Conservation (phyloP, 441 rosid species). For the Erysimum pusillum region DNA sequence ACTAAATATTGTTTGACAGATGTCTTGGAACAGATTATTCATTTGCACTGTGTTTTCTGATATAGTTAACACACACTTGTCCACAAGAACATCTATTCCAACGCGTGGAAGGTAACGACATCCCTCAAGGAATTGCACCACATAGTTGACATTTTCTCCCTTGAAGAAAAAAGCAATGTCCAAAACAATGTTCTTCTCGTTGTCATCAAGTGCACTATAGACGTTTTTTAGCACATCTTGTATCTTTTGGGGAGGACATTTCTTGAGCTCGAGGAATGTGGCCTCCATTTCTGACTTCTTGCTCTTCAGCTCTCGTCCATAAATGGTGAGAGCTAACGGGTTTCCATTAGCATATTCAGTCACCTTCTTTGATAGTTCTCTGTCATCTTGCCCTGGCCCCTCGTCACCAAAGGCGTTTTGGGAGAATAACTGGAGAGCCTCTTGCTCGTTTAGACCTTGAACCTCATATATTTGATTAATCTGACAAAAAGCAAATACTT, state of each 20-base stretch:
- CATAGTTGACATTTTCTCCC: slow-evolving; percentile 40
- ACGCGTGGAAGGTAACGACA: slow-evolving; percentile 21
- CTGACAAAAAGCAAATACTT: slow-evolving; percentile 26
- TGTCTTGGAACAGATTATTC: slow-evolving; percentile 9
- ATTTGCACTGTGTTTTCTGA: slow-evolving; percentile 28
- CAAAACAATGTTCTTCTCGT: slow-evolving; percentile 46
- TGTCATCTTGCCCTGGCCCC: not conserved
- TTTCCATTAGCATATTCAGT: slow-evolving; percentile 43
- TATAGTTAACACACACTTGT: slow-evolving; percentile 5
- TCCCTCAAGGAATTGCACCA: slow-evolving; percentile 18
- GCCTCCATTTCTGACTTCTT: slow-evolving; percentile 21
- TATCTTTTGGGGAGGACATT: slow-evolving; percentile 21
- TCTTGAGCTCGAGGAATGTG: slow-evolving; percentile 27
- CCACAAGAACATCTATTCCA: slow-evolving; percentile 39
- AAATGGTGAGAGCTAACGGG: slow-evolving; percentile 42
- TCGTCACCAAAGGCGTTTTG: slow-evolving; percentile 7
- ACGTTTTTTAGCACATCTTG: slow-evolving; percentile 17
- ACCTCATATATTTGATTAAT: slow-evolving; percentile 23
- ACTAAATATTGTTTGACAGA: not conserved
- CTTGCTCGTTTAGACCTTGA: slow-evolving; percentile 4
- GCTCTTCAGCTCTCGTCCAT: slow-evolving; percentile 14
- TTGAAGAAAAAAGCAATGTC: slow-evolving; percentile 50
- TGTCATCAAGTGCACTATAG: slow-evolving; percentile 38
- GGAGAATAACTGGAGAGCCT: slow-evolving; percentile 44
- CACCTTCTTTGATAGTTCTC: slow-evolving; percentile 8